Conservation (phyloP, 805 yeast genomes). For the Saturnispora gosingensis region DNA sequence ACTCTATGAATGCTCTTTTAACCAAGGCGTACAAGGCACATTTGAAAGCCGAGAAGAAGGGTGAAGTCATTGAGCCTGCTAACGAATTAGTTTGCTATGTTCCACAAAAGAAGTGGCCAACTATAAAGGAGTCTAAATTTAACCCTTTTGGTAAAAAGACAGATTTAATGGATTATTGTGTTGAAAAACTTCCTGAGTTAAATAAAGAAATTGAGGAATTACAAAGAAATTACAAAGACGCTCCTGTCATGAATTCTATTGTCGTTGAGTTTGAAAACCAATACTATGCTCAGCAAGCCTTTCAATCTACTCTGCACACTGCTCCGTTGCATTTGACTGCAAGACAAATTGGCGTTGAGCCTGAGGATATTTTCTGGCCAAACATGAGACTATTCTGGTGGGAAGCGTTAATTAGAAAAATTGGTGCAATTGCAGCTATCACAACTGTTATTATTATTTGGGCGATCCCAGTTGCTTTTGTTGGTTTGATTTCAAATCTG, state of each 20-base stretch:
- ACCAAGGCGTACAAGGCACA: constrained; percentile 55
- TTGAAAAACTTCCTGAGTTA: constrained; percentile 46
- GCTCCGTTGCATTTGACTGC: constrained; percentile 57
- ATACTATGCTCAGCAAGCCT: constrained; percentile 65
- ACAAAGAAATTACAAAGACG: constrained; percentile 40
- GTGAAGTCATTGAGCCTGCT: constrained; percentile 34
- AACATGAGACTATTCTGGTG: constrained; percentile 75
- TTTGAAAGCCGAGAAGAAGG: constrained; percentile 59
- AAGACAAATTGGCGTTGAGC: constrained; percentile 51
- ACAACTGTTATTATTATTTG: constrained; percentile 51
- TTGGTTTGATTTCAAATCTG: constrained; percentile 64
- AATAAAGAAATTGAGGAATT: constrained; percentile 47
- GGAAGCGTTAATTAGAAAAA: constrained; percentile 52
- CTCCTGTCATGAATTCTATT: constrained; percentile 65
- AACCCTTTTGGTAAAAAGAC: constrained; percentile 42
- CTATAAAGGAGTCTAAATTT: constrained; percentile 32
- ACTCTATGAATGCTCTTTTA: constrained; percentile 50
- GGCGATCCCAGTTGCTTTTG: constrained; percentile 75
- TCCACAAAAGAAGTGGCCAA: constrained; percentile 63
- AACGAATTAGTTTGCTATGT: constrained; percentile 48
- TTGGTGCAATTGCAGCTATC: constrained; percentile 45
- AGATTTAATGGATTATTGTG: constrained; percentile 52
- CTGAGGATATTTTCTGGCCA: constrained; percentile 57
- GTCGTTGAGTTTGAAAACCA: constrained; percentile 74
- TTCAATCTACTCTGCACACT: constrained; percentile 55